A percentile compares a stretch with the other conserved stretches of the same genome.
These are phyloP conservation scores for Hypseocharis bilobata DNA, from an alignment of 441 rosid species.

Conservation along the genomic window DNA sequence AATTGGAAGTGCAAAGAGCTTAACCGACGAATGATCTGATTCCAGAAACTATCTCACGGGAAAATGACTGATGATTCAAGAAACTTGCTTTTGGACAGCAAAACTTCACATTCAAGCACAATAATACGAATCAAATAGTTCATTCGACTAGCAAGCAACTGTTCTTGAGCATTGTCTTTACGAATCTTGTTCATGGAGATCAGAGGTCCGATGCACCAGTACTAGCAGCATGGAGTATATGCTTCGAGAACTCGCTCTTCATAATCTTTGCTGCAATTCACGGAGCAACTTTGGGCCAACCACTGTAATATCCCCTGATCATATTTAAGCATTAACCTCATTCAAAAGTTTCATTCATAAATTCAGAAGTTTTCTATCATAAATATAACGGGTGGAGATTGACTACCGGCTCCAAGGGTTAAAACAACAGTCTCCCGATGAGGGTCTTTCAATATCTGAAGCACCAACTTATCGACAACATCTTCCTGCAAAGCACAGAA, in stretches of 20 bases:
- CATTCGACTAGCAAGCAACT: too few species aligned
- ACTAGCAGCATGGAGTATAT: neutral
- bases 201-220: too few species aligned
- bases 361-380: neutral
- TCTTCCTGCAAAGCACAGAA: constrained; percentile 14
- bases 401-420: constrained; percentile 28
- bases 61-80: too few species aligned
- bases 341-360: neutral
- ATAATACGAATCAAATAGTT: too few species aligned
- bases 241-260: neutral
- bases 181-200: too few species aligned
- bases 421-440: constrained; percentile 17
- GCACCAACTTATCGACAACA: constrained; percentile 22
- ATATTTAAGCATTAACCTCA: neutral
- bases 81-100: too few species aligned
- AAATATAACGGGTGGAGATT: neutral
- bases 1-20: too few species aligned
- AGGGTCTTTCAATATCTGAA: constrained; percentile 18
- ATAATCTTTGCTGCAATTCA: constrained; percentile 12
- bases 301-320: constrained; percentile 22
- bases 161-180: too few species aligned
- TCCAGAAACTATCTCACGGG: too few species aligned
- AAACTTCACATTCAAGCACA: too few species aligned
- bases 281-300: constrained; percentile 27
- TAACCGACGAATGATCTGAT: too few species aligned